phyloP scores from a whole-genome alignment of 352 stramenopile genomes.

The Aphanomyces cochlioides region DNA sequence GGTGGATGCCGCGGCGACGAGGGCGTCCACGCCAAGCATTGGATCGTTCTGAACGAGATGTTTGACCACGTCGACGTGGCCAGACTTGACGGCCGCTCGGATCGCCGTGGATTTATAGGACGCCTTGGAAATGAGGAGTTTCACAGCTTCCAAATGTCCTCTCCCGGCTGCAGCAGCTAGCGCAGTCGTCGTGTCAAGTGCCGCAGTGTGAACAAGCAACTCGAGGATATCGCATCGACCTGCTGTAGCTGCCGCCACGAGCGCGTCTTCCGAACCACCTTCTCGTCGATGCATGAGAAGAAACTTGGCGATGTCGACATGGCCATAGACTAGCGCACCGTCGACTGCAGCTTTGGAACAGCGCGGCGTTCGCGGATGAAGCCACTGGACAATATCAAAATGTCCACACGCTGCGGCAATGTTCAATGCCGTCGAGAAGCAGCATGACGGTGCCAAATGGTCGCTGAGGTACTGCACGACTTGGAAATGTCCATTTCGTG shows the following conservation, averaged over 20 bases:
- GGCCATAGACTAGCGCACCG: neutral
- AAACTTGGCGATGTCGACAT: neutral
- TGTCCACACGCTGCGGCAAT: slow-evolving; percentile 39
- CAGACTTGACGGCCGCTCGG: too few species aligned
- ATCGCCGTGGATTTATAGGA: neutral
- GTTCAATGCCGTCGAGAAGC: slow-evolving; percentile 32
- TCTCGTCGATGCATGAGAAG: slow-evolving; percentile 36
- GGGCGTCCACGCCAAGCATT: neutral
- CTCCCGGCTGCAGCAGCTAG: neutral
- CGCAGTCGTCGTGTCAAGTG: neutral
- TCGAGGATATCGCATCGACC: slow-evolving; percentile 35
- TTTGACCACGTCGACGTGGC: neutral
- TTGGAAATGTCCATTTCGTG: slow-evolving; percentile 1
- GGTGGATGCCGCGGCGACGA: too few species aligned
- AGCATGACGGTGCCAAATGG: neutral
- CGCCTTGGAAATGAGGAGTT: neutral
- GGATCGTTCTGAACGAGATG: neutral
- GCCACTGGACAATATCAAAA: slow-evolving; percentile 35
- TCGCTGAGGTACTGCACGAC: slow-evolving; percentile 11
- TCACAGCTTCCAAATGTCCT: neutral
- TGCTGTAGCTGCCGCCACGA: slow-evolving; percentile 33
- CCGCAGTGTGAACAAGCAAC: slow-evolving; percentile 22
- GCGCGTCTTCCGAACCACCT: slow-evolving; percentile 34
- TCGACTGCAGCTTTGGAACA: slow-evolving; percentile 29
- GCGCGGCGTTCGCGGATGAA: slow-evolving; percentile 35